These are phyloP conservation scores for Starmerella davenportii DNA, from an alignment of 805 yeast genomes.

Conservation along the genomic window DNA sequence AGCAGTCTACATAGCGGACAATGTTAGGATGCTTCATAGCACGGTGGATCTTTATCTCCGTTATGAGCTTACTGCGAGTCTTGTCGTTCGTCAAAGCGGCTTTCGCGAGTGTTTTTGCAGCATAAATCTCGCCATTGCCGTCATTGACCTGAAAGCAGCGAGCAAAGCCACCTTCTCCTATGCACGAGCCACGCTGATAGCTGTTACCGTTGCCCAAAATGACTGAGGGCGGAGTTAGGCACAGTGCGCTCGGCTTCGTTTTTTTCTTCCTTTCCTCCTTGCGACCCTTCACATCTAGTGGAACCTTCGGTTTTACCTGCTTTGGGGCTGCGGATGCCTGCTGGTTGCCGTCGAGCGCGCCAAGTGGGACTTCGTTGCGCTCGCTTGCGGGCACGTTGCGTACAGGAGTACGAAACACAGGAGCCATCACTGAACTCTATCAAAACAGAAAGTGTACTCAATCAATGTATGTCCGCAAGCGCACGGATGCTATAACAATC, in stretches of 20 bases:
- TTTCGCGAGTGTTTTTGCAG: conserved; percentile 96
- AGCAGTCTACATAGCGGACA: conserved; percentile 87
- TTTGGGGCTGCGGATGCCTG: not conserved
- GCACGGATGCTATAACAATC: no score
- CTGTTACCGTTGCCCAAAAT: conserved; percentile 77
- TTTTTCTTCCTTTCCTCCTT: conserved; percentile 25
- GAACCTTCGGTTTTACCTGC: conserved; percentile 1
- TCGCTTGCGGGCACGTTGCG: not conserved
- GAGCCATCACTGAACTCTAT: not conserved
- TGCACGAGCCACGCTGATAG: conserved; percentile 71
- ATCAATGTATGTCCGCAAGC: no score
- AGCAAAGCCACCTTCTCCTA: conserved; percentile 98
- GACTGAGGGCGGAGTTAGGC: conserved; percentile 91
- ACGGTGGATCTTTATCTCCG: conserved; percentile 90
- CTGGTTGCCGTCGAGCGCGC: conserved; percentile 1
- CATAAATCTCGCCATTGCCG: conserved; percentile 63
- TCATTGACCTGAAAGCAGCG: conserved; percentile 95
- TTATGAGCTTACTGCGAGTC: conserved; percentile 57
- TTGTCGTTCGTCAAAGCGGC: conserved; percentile 81
- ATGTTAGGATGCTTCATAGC: conserved; percentile 74
- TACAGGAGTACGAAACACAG: conserved; percentile 1
- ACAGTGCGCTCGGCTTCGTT: conserved; percentile 74
- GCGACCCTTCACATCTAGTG: not conserved
- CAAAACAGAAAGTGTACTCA: no score
- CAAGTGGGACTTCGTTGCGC: conserved; percentile 1